Evolutionary conservation across 768 basidiomycete species (phyloP).

Genomic region (Kwoniella dejecticola): DNA sequence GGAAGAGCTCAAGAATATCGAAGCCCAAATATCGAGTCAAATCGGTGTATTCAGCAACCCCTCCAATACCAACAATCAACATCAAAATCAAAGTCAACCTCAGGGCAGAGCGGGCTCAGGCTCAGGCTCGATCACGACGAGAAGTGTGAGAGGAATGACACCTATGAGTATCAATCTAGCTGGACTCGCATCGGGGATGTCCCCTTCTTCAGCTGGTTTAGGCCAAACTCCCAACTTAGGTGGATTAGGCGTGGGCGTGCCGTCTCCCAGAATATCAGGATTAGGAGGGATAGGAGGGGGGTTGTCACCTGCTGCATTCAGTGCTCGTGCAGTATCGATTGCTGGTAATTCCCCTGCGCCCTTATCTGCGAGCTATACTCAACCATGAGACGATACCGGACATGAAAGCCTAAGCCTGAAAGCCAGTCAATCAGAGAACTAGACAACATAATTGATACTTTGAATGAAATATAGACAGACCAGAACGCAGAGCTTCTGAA

Average conservation of each 20-base stretch:
- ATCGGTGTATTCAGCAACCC: neutral
- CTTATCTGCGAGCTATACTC: too few species aligned
- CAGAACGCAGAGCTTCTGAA: too few species aligned
- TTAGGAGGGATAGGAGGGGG: too few species aligned
- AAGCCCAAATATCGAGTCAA: constrained; percentile 17
- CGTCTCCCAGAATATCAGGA: neutral
- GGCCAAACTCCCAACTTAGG: neutral
- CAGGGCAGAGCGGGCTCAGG: neutral
- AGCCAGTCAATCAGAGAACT: too few species aligned
- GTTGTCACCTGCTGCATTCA: too few species aligned
- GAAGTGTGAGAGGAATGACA: neutral
- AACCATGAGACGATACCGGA: too few species aligned
- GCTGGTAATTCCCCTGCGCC: too few species aligned
- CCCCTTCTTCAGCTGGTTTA: too few species aligned
- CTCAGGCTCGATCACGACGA: neutral
- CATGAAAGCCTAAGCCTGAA: too few species aligned
- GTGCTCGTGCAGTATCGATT: constrained; percentile 1
- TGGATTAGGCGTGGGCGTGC: neutral
- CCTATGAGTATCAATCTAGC: neutral
- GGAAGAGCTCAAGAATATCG: constrained; percentile 27
- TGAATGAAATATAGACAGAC: too few species aligned
- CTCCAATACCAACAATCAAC: too few species aligned
- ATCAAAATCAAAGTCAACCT: neutral
- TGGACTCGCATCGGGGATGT: neutral
- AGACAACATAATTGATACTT: too few species aligned